Evolutionary conservation across 495 filamentous ascomycete genomes (phyloP), one percentile per base, ranked within the genome.

Genomic region (Ascobolus immersus): DNA sequence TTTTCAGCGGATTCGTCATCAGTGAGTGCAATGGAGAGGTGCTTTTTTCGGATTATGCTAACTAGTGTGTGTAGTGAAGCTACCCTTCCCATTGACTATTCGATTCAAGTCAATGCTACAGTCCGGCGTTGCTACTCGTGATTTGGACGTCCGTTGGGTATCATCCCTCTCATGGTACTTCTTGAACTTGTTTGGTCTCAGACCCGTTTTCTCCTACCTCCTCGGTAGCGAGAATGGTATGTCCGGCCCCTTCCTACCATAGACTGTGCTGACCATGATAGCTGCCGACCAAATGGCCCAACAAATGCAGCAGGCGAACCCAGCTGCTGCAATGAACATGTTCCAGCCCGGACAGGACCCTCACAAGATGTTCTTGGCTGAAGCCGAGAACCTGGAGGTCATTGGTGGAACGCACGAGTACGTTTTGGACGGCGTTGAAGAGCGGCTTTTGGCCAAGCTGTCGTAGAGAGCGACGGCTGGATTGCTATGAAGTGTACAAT

Each of bases 141-240:
- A 96, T 52, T 69, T 96, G 56, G 89, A 94, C 52, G 86, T 91
- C 6, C 59, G 78, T 54, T 96, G 86, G 86, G 90, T 96, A 52
- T 94, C 86, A 1, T 86, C 77, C 47, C 69, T 96, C 45, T 92
- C 81, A 29, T 94, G 82, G 84, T 96, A 96, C 56, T 94, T 96
- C 50, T 57, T 96, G 32, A 92, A 86, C 44, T 67, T 94, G 40
- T 91, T 96, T 52, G 86, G 86, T 23, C 62, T 96, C 33, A 84
- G 93, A 52, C 76, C 81, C 31, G 81, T 94, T n/a, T 96, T 93
- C 55, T 91, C 80, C 41, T 94, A 92, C 51, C 69, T 96, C 29
- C 65, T 96, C 14, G 86, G 86, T 9, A 84, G 74, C 51, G 84
- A 94, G 42, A 96, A 96, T 49, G 67, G 81, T 92, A 58, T 53